Percentiles rank a stretch among this genome's conserved stretches.
Conservation (phyloP, 495 filamentous ascomycete genomes). For the Evernia prunastri region DNA sequence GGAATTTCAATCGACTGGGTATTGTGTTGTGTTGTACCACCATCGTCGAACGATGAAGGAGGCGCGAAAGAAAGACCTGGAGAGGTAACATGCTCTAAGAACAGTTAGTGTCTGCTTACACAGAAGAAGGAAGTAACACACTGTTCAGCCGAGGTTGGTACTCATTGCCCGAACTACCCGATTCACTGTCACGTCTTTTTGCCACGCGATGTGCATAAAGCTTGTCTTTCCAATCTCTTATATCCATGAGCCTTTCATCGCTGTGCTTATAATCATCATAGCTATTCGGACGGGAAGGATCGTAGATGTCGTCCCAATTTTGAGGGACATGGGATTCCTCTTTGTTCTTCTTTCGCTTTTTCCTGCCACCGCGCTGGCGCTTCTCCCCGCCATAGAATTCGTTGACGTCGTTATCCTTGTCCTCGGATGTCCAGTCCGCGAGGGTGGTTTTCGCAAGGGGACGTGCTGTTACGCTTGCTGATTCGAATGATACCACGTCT, state of each 20-base stretch:
- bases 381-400: constrained; percentile 57
- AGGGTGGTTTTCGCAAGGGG: constrained; percentile 55
- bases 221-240: constrained; percentile 81
- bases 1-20: constrained; percentile 36
- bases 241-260: constrained; percentile 73
- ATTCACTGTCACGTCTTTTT: constrained; percentile 45
- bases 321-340: constrained; percentile 54
- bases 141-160: constrained; percentile 40
- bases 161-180: constrained; percentile 51
- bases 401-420: constrained; percentile 64
- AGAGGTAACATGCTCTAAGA: constrained; percentile 58
- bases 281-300: constrained; percentile 74
- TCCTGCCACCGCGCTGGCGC: constrained; percentile 70
- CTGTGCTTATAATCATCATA: constrained; percentile 82
- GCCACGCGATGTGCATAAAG: constrained; percentile 69
- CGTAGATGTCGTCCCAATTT: constrained; percentile 93
- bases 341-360: constrained; percentile 78
- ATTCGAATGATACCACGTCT: neutral
- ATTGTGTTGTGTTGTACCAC: constrained; percentile 31
- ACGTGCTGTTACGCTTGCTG: constrained; percentile 6
- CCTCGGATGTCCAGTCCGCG: constrained; percentile 74
- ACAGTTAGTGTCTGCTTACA: constrained; percentile 1
- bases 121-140: constrained; percentile 36
- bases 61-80: constrained; percentile 68
- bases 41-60: constrained; percentile 49